These are phyloP conservation scores for Erodium moschatum DNA, from an alignment of 441 rosid species.

Conservation along the genomic window DNA sequence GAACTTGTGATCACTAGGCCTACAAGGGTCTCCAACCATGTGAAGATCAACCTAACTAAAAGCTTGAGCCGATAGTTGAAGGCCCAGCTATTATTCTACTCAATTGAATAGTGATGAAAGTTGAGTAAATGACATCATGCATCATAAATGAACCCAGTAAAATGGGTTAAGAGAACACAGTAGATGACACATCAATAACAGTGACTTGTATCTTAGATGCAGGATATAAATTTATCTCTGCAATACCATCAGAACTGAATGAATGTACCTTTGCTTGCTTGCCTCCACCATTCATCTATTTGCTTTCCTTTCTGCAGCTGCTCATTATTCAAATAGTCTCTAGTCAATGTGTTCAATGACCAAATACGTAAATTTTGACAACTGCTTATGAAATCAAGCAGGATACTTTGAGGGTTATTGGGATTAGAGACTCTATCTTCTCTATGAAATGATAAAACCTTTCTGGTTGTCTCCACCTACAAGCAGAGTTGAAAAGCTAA, in stretches of 20 bases:
- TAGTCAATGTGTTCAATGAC: slow-evolving; percentile 77
- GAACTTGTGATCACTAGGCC: too few species aligned
- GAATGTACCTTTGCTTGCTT: slow-evolving; percentile 64
- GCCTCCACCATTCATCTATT: slow-evolving; percentile 99
- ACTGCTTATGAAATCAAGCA: slow-evolving; percentile 96
- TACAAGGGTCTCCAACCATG: too few species aligned
- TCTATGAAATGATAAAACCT: slow-evolving; percentile 84
- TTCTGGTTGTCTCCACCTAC: slow-evolving; percentile 86
- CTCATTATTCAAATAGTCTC: slow-evolving; percentile 80
- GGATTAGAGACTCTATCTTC: slow-evolving; percentile 88
- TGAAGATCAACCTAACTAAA: too few species aligned
- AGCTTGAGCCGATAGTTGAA: too few species aligned
- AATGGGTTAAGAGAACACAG: not conserved
- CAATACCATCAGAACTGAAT: slow-evolving; percentile 15
- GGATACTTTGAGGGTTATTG: slow-evolving; percentile 78
- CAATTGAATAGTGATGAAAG: not conserved
- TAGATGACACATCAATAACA: too few species aligned
- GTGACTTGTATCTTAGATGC: not conserved
- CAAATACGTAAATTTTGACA: slow-evolving; percentile 90
- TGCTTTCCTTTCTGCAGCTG: slow-evolving; percentile 93
- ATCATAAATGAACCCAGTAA: not conserved
- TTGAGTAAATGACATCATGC: not conserved
- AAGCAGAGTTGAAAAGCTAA: slow-evolving; percentile 29
- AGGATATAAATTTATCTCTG: slow-evolving; percentile 14
- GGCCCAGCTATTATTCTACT: too few species aligned